phyloP scores from a whole-genome alignment of 768 basidiomycete genomes.

The Naganishia vishniacii region DNA sequence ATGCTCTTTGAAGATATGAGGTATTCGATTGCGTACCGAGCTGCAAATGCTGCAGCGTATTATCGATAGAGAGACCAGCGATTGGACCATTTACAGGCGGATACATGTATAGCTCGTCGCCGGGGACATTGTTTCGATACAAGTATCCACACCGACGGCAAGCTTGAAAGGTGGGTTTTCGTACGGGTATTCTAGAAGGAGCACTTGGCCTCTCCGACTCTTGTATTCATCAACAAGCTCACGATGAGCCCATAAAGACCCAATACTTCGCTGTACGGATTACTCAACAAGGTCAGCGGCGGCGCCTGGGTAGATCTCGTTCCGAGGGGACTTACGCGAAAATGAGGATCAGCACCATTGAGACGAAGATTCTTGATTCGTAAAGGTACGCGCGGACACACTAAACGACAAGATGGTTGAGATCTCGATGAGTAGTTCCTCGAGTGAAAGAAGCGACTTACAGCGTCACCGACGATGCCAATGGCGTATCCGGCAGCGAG shows the following conservation, averaged over 20 bases:
- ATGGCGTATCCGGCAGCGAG: constrained; percentile 92
- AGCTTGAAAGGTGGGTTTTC: too few species aligned
- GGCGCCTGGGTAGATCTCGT: not conserved
- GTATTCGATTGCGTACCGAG: too few species aligned
- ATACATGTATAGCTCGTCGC: too few species aligned
- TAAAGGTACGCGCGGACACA: constrained; percentile 86
- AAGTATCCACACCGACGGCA: too few species aligned
- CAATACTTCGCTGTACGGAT: constrained; percentile 26
- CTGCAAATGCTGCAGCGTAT: too few species aligned
- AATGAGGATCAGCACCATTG: constrained; percentile 87
- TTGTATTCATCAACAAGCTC: constrained; percentile 84
- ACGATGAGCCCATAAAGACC: constrained; percentile 57
- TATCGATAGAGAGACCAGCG: too few species aligned
- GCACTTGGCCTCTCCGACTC: constrained; percentile 53
- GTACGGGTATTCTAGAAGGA: not conserved
- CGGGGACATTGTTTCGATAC: too few species aligned
- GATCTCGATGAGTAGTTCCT: not conserved
- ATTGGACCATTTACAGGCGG: too few species aligned
- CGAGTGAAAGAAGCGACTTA: constrained; percentile 52
- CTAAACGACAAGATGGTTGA: constrained; percentile 48
- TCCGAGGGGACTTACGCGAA: constrained; percentile 44
- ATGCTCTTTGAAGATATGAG: too few species aligned
- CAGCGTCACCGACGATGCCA: constrained; percentile 86
- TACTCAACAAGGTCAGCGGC: not conserved
- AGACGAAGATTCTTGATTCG: constrained; percentile 84